Base-by-base conservation (phyloP, 768 basidiomycete species). In the Hydnomerulius pinastri region DNA sequence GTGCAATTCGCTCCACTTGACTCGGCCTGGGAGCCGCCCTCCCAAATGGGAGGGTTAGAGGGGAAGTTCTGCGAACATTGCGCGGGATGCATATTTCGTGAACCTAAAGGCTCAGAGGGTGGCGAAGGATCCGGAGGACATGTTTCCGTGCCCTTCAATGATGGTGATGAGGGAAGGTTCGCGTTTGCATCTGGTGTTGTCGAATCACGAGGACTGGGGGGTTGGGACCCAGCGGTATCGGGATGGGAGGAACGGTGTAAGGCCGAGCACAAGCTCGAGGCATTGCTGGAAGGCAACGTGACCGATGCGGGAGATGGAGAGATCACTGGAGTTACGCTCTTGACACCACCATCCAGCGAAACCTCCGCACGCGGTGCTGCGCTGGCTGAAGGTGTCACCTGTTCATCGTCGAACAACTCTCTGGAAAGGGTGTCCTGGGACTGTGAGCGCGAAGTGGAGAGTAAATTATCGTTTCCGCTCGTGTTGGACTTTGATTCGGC, bases 381-480 rank as follows among this genome's bases (percentile, higher is more conserved):
- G 23, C 23, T 38, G 17, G 39, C 37, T 12, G 2, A 11, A 20
- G 18, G 44, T 7, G 20, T 10, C 4, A n/a, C 15, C 17, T 9
- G n/a, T 28, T 48, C 56, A 39, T 23, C 20, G 39, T 49, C 44
- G 3, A 23, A 29, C 0, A 20, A 1, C 24, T 46, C 43, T 7
- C 21, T 29, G 4, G n/a, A 11, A 24, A 39, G 43, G 35, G n/a
- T 15, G 1, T 62, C 62, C 3, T 52, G 57, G n/a, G 64, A 57
- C 21, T 30, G 53, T 6, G 64, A 68, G 32, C 52, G 56, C 0
- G 63, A 65, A n/a, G 60, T 45, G 6, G 54, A 60, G 4, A 60
- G 55, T 4, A 43, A 36, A 29, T 48, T 38, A 46, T 67, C 56
- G 29, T 56, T 53, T 3, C 21, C 48, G 17, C 23, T 46, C 6